Percentiles rank a stretch among this genome's conserved stretches.
Conservation (phyloP, 805 yeast species). For the Ogataea paradorogensis region DNA sequence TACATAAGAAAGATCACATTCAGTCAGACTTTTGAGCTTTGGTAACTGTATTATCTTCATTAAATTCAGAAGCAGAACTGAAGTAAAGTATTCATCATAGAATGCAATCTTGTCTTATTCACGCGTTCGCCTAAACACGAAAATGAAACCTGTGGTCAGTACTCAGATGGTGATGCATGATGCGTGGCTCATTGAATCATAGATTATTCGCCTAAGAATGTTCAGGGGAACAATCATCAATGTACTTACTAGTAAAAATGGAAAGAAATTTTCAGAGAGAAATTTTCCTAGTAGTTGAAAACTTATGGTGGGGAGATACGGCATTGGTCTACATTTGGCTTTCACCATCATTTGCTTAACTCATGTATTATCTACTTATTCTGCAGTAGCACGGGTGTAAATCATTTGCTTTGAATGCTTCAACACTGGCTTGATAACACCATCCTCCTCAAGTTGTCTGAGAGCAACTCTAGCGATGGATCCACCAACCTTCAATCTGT, state of each 20-base stretch:
- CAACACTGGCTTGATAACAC: constrained; percentile 90
- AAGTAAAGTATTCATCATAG: constrained; percentile 63
- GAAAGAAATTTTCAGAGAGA: too few species aligned
- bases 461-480: constrained; percentile 98
- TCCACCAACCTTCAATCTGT: constrained; percentile 99
- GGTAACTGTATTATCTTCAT: constrained; percentile 77
- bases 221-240: constrained; percentile 38
- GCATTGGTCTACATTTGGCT: too few species aligned
- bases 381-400: constrained; percentile 82
- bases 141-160: constrained; percentile 11
- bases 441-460: constrained; percentile 90
- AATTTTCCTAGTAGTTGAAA: too few species aligned
- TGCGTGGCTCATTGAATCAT: constrained; percentile 65
- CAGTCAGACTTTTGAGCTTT: constrained; percentile 42
- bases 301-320: too few species aligned
- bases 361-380: constrained; percentile 36
- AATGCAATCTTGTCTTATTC: constrained; percentile 18
- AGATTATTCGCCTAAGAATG: constrained; percentile 32
- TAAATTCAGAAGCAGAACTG: constrained; percentile 98
- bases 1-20: constrained; percentile 6
- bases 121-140: constrained; percentile 7
- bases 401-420: constrained; percentile 96
- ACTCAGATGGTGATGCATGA: constrained; percentile 97
- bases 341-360: not conserved
- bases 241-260: constrained; percentile 9